These are phyloP conservation scores for Kwoniella dendrophila DNA, from an alignment of 768 basidiomycete species.

Conservation along the genomic window DNA sequence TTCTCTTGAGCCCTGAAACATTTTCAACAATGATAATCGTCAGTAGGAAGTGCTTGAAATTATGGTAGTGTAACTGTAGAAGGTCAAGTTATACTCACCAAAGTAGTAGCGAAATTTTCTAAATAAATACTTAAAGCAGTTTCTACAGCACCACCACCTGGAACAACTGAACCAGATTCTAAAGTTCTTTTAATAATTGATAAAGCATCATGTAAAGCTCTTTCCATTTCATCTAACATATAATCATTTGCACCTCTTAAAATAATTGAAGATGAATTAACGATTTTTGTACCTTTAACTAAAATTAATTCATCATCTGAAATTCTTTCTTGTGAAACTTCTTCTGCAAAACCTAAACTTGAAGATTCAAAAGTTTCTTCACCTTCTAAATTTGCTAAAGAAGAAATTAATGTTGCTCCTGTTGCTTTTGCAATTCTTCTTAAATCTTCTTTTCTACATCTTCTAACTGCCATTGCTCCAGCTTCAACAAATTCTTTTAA, in stretches of 20 bases:
- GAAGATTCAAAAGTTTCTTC: slow-evolving; percentile 95
- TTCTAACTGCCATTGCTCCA: slow-evolving; percentile 96
- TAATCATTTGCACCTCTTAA: slow-evolving; percentile 97
- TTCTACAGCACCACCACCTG: slow-evolving; percentile 96
- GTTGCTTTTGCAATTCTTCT: slow-evolving; percentile 96
- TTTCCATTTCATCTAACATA: slow-evolving; percentile 99
- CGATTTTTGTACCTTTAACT: slow-evolving; percentile 95
- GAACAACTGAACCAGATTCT: slow-evolving; percentile 93
- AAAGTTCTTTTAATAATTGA: slow-evolving; percentile 95
- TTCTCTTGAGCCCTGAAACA: slow-evolving; percentile 84
- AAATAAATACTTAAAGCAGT: slow-evolving; percentile 94
- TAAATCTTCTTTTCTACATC: slow-evolving; percentile 96
- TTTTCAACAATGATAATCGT: neutral
- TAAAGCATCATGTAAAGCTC: slow-evolving; percentile 89
- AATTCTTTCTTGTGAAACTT: slow-evolving; percentile 94
- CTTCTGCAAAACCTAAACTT: slow-evolving; percentile 88
- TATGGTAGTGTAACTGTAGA: neutral
- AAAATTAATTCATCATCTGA: slow-evolving; percentile 98
- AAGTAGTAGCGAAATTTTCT: slow-evolving; percentile 96
- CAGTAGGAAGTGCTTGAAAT: neutral
- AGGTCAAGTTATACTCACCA: slow-evolving; percentile 64
- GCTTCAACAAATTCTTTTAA: slow-evolving; percentile 99
- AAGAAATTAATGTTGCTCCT: slow-evolving; percentile 88
- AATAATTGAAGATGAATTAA: slow-evolving; percentile 88
- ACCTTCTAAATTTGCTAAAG: slow-evolving; percentile 92